Evolutionary conservation across 148 eudicot species (phyloP).

Genomic region (Polygonum aviculare): DNA sequence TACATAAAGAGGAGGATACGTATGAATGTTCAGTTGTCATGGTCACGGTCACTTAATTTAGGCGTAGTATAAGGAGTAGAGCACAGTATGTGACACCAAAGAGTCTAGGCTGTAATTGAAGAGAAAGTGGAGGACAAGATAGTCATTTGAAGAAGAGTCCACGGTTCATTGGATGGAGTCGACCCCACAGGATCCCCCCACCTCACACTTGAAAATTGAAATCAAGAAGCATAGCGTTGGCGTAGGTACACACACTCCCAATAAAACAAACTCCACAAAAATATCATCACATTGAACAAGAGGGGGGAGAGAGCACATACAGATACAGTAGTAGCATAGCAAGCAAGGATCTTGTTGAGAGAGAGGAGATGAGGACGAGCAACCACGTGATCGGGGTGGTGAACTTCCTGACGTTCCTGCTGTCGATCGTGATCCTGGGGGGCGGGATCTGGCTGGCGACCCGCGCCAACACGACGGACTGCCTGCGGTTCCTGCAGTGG

Average conservation of each 20-base stretch:
- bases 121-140: neutral
- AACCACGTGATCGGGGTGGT: conserved; percentile 72
- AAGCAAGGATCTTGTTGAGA: no score
- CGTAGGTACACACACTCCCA: no score
- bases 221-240: no score
- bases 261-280: neutral
- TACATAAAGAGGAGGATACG: no score
- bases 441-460: conserved; percentile 89
- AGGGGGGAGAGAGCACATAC: no score
- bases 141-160: neutral
- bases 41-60: neutral
- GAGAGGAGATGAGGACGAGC: conserved; percentile 46
- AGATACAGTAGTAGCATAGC: no score
- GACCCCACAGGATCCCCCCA: neutral
- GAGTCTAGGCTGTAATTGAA: neutral
- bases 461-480: conserved; percentile 66
- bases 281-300: neutral
- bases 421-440: conserved; percentile 68
- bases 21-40: no score
- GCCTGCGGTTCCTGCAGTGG: conserved; percentile 80
- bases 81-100: no score
- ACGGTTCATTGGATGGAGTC: neutral
- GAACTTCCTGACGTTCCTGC: conserved; percentile 80
- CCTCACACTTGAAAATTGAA: neutral
- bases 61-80: no score